Evolutionary conservation across 164 flowering plant genomes (phyloP), one percentile per base, ranked within the genome.

Genomic region (Buxus sempervirens): DNA sequence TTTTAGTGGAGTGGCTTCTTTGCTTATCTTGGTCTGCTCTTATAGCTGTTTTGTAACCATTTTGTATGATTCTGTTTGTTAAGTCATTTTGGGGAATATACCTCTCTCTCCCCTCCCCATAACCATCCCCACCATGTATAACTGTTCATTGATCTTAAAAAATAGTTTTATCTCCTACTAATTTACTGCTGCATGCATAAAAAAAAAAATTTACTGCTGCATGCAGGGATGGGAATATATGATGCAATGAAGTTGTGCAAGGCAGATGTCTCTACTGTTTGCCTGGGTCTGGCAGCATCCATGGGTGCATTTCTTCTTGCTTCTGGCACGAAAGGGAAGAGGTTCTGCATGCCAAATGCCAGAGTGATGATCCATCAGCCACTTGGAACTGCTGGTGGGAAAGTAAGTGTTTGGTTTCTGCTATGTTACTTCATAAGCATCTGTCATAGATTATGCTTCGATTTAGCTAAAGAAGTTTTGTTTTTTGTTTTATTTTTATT

Each of bases 241-340:
- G 99, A 96, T 81, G 92, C 96, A 22, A 96, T 95, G 98, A 92
- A 93, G 79, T 62, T 87, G 75, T 90, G 97, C 82, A 90, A 90
- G 76, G 95, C 99, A 63, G 98, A 96, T 79, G 84, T 96, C 60
- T 96, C 98, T 18, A 96, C 99, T 36, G 83, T 87, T 66, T 89
- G 97, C 73, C 53, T 93, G 69, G 99, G 99, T 38, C 84, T 96
- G 70, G 98, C 99, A 66, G 98, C 97, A 80, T 93, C 98, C 53
- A 93, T 96, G 97, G 93, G 96, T 24, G 98, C 98, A 36, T 89
- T 96, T 77, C 80, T 96, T 61, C 96, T 96, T 77, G 93, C 97
- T 68, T 32, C 97, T 78, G 99, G 99, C 62, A 65, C 88, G 13
- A 96, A 91, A 83, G 99, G 97, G 64, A 96, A 96, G 79, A 82